These are phyloP conservation scores for Achaetomiella virescens DNA, from an alignment of 495 filamentous ascomycete species.

Conservation along the genomic window DNA sequence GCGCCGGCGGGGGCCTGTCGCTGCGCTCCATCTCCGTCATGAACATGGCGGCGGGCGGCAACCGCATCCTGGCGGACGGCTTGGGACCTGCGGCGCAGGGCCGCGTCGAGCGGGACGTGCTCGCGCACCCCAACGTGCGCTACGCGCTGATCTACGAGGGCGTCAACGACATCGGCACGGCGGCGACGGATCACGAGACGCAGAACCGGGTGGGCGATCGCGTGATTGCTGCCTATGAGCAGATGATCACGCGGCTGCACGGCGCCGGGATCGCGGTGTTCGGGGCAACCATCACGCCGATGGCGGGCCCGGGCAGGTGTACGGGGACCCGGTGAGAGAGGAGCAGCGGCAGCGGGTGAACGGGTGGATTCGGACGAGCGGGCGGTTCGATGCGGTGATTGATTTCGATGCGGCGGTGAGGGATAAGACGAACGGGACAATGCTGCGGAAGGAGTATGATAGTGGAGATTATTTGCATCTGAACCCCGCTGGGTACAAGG, in stretches of 20 bases:
- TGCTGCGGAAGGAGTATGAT: constrained; percentile 44
- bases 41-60: constrained; percentile 65
- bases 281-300: constrained; percentile 60
- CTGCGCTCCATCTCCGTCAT: constrained; percentile 40
- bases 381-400: constrained; percentile 54
- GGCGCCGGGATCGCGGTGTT: constrained; percentile 46
- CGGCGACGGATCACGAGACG: constrained; percentile 27
- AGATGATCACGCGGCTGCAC: constrained; percentile 50
- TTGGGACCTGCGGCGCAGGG: constrained; percentile 53
- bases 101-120: constrained; percentile 54
- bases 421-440: constrained; percentile 38
- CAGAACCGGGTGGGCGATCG: constrained; percentile 42
- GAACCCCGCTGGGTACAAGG: constrained; percentile 50
- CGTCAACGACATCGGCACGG: constrained; percentile 59
- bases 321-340: constrained; percentile 46
- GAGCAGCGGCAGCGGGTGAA: constrained; percentile 52
- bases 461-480: constrained; percentile 61
- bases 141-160: constrained; percentile 59
- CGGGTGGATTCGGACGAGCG: constrained; percentile 50
- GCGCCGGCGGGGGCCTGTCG: constrained; percentile 8
- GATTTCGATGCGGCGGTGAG: constrained; percentile 55
- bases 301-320: constrained; percentile 38
- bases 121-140: constrained; percentile 46
- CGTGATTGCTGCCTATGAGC: constrained; percentile 49
- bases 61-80: constrained; percentile 54